These are phyloP conservation scores for Verticillium nonalfalfae DNA, from an alignment of 2,329 filamentous ascomycete species.

Conservation along the genomic window DNA sequence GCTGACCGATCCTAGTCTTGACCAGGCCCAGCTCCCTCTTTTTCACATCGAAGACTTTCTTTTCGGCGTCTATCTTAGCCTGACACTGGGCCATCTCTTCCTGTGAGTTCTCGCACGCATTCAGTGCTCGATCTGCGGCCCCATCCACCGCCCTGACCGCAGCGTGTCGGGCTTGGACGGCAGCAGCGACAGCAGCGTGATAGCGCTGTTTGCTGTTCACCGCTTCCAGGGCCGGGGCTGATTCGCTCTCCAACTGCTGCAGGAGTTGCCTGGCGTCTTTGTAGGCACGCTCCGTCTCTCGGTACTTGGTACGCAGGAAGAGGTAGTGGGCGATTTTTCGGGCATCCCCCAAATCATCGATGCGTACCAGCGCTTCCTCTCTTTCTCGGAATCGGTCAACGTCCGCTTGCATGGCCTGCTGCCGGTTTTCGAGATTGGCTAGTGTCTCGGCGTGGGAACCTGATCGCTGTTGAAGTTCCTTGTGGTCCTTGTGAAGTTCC, in stretches of 20 bases:
- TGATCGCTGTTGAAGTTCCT: slow-evolving; percentile 51
- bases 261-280: slow-evolving; percentile 51
- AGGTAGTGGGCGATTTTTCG: slow-evolving; percentile 60
- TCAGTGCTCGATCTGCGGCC: slow-evolving; percentile 36
- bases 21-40: slow-evolving; percentile 43
- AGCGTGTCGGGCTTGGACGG: slow-evolving; percentile 47
- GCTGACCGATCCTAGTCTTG: slow-evolving; percentile 50
- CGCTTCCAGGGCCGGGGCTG: slow-evolving; percentile 61
- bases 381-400: slow-evolving; percentile 78
- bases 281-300: slow-evolving; percentile 49
- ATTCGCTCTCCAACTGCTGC: slow-evolving; percentile 48
- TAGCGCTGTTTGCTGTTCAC: slow-evolving; percentile 69
- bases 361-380: slow-evolving; percentile 56
- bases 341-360: slow-evolving; percentile 59
- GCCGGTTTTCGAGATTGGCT: slow-evolving; percentile 62
- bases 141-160: slow-evolving; percentile 48
- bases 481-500: slow-evolving; percentile 62
- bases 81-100: slow-evolving; percentile 21
- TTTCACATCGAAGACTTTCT: slow-evolving; percentile 39
- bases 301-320: slow-evolving; percentile 33
- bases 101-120: slow-evolving; percentile 27
- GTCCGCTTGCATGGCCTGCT: slow-evolving; percentile 69
- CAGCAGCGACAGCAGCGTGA: slow-evolving; percentile 44
- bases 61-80: slow-evolving; percentile 42
- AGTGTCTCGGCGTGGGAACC: slow-evolving; percentile 57